These are phyloP conservation scores for Mortierella alpina DNA, from an alignment of 192 early-diverging fungal species.

Conservation along the genomic window DNA sequence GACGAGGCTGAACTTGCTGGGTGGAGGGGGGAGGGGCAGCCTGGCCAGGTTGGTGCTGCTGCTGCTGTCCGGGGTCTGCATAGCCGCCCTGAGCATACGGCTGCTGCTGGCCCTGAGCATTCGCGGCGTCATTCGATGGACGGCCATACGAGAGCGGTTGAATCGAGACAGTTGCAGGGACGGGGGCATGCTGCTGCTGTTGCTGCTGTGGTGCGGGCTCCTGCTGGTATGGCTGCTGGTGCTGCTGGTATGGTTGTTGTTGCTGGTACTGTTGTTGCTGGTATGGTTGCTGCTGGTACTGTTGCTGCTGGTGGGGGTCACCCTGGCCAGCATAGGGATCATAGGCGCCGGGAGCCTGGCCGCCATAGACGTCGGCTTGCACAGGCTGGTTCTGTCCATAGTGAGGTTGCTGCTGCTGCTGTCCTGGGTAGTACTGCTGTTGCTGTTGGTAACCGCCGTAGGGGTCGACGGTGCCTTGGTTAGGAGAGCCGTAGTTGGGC, in stretches of 20 bases:
- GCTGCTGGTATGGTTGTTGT: conserved; percentile 20
- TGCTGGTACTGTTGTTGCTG: conserved; percentile 28
- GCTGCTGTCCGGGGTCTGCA: conserved; percentile 6
- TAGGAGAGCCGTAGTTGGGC: conserved; percentile 5
- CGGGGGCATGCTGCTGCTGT: conserved; percentile 2
- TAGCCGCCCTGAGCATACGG: conserved; percentile 6
- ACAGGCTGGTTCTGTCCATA: conserved; percentile 20
- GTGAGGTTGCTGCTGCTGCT: conserved; percentile 40
- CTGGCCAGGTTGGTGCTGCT: conserved; percentile 14
- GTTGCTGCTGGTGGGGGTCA: conserved; percentile 31
- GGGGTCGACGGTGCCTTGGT: neutral
- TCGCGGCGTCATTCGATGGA: conserved; percentile 2
- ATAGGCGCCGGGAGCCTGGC: conserved; percentile 8
- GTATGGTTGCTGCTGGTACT: conserved; percentile 26
- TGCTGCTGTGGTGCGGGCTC: conserved; percentile 17
- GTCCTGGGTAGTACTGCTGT: conserved; percentile 35
- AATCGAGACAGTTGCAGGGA: conserved; percentile 31
- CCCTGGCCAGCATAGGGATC: conserved; percentile 18
- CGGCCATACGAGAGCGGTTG: conserved; percentile 25
- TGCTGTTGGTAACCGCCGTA: conserved; percentile 36
- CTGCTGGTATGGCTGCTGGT: conserved; percentile 11
- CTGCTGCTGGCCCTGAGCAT: conserved; percentile 14
- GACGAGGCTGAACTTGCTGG: conserved; percentile 13
- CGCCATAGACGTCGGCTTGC: conserved; percentile 17
- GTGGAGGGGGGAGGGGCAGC: neutral